Evolutionary conservation across 164 flowering plant genomes (phyloP).

Genomic region (Annona cherimola): DNA sequence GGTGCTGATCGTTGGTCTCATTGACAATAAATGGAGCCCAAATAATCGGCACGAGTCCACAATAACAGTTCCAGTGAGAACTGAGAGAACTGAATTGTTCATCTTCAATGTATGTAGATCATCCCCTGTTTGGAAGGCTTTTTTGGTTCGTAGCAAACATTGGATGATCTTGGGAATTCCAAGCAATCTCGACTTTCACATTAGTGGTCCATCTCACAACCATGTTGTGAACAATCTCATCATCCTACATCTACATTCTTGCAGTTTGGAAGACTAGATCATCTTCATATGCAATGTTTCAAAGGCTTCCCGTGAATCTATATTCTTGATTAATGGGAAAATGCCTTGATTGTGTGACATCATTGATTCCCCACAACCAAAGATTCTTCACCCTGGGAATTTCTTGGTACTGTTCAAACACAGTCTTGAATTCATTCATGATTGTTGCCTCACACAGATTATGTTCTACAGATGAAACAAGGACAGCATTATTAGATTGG

Average conservation of each 20-base stretch:
- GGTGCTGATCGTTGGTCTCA: slow-evolving; percentile 15
- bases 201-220: neutral
- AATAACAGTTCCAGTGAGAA: neutral
- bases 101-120: neutral
- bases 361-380: neutral
- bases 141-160: neutral
- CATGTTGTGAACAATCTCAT: neutral
- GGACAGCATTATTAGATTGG: slow-evolving; percentile 14
- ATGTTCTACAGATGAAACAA: neutral
- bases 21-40: slow-evolving; percentile 21
- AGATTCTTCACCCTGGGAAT: neutral
- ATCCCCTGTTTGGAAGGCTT: neutral
- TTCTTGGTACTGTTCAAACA: neutral
- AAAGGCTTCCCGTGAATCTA: neutral
- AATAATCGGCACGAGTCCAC: slow-evolving; percentile 20
- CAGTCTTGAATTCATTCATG: neutral
- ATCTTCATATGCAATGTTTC: neutral
- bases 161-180: neutral
- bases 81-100: neutral
- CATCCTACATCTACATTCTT: neutral
- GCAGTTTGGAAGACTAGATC: neutral
- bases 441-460: neutral
- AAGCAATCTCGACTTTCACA: neutral
- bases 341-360: neutral
- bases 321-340: neutral